These are phyloP conservation scores for Candida germanica DNA, from an alignment of 805 yeast species.

Conservation along the genomic window DNA sequence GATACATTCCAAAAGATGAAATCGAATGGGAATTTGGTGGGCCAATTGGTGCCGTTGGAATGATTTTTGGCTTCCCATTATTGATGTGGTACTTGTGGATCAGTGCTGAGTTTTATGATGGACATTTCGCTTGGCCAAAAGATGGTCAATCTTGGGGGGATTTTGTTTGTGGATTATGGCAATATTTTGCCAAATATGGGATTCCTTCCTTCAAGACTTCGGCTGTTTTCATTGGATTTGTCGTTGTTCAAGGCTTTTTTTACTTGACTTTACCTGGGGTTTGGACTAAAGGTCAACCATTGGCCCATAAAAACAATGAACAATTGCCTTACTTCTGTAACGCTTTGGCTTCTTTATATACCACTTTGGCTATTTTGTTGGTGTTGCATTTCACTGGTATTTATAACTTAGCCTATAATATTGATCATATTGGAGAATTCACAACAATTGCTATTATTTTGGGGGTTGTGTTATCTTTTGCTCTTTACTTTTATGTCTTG, in stretches of 20 bases:
- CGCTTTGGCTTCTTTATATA: slow-evolving; percentile 82
- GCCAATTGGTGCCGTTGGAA: slow-evolving; percentile 79
- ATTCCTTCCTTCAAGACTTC: slow-evolving; percentile 62
- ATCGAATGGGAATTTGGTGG: slow-evolving; percentile 93
- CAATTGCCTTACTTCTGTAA: slow-evolving; percentile 92
- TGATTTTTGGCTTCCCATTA: slow-evolving; percentile 90
- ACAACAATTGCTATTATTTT: slow-evolving; percentile 87
- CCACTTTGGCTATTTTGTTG: slow-evolving; percentile 55
- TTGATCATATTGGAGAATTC: slow-evolving; percentile 84
- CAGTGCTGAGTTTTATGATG: slow-evolving; percentile 75
- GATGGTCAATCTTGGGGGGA: slow-evolving; percentile 52
- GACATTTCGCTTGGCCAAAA: slow-evolving; percentile 66
- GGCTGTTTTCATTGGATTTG: slow-evolving; percentile 67
- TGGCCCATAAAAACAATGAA: slow-evolving; percentile 71
- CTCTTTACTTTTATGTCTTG: slow-evolving; percentile 67
- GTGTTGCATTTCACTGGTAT: slow-evolving; percentile 69
- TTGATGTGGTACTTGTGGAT: slow-evolving; percentile 98
- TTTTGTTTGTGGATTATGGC: slow-evolving; percentile 44
- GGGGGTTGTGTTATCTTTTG: slow-evolving; percentile 69
- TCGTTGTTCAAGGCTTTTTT: slow-evolving; percentile 64
- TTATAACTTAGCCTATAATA: slow-evolving; percentile 68
- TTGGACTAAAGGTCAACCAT: slow-evolving; percentile 93
- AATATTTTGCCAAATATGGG: slow-evolving; percentile 48
- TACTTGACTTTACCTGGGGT: slow-evolving; percentile 88
- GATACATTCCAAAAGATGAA: slow-evolving; percentile 42